Percentiles rank a stretch among this genome's conserved stretches.
These are phyloP conservation scores for Apiospora malaysiana DNA, from an alignment of 2,329 filamentous ascomycete species.

Conservation along the genomic window DNA sequence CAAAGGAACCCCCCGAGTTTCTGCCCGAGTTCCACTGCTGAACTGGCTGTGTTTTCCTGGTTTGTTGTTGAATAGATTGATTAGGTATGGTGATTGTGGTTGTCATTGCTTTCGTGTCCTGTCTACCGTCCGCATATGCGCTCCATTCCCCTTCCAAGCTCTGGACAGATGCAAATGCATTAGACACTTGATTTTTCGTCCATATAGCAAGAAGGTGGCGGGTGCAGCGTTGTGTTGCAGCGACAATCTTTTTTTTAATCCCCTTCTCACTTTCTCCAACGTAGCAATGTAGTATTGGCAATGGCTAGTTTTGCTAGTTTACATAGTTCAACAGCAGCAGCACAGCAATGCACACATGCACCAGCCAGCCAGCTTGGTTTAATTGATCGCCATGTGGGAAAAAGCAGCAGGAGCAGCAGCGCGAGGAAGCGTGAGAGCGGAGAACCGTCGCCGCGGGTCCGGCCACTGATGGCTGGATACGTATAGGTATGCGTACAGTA, in stretches of 20 bases:
- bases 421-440: background rate
- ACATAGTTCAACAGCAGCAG: background rate
- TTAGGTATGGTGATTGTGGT: background rate
- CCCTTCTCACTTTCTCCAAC: background rate
- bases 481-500: background rate
- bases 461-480: conserved; percentile 10
- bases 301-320: background rate
- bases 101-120: background rate
- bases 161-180: background rate
- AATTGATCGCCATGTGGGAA: background rate
- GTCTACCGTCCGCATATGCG: background rate
- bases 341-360: background rate
- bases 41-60: background rate
- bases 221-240: conserved; percentile 6
- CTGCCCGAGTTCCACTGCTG: conserved; percentile 5
- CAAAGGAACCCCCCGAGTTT: conserved; percentile 4
- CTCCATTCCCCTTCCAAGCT: conserved; percentile 2
- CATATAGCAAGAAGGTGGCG: background rate
- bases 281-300: background rate
- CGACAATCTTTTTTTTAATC: background rate
- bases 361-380: background rate
- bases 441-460: conserved; percentile 7
- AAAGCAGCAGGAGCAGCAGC: background rate
- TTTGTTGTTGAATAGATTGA: background rate
- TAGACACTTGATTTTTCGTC: background rate